A percentile compares a stretch with the other conserved stretches of the same genome.
Evolutionary conservation across 805 yeast species (phyloP).

Genomic region (Candida insectorum): DNA sequence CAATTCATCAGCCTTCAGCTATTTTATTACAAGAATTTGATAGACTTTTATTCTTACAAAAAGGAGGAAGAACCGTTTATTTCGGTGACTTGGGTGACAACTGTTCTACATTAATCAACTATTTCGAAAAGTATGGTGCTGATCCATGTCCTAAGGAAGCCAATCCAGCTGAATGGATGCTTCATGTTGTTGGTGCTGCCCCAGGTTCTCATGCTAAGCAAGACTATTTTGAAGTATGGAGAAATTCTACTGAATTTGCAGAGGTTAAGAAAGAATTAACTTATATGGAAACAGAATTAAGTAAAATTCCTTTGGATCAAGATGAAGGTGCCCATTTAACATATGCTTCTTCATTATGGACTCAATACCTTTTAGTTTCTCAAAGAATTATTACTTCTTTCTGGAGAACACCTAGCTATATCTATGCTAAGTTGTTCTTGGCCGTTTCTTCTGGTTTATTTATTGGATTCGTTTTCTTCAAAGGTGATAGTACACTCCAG

Average conservation of each 20-base stretch:
- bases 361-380: conserved; percentile 29
- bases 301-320: conserved; percentile 19
- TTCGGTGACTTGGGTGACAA: conserved; percentile 76
- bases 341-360: conserved; percentile 27
- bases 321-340: conserved; percentile 23
- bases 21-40: conserved; percentile 73
- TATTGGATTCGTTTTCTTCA: conserved; percentile 69
- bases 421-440: conserved; percentile 58
- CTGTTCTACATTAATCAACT: conserved; percentile 51
- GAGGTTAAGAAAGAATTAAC: conserved; percentile 59
- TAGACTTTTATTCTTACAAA: too few species aligned
- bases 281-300: conserved; percentile 54
- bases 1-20: conserved; percentile 86
- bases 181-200: too few species aligned
- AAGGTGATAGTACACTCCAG: conserved; percentile 54
- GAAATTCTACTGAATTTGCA: too few species aligned
- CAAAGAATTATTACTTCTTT: conserved; percentile 20
- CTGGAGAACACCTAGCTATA: conserved; percentile 61
- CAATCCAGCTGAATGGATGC: too few species aligned
- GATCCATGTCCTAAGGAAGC: too few species aligned
- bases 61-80: conserved; percentile 74
- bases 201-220: too few species aligned
- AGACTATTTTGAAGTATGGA: too few species aligned
- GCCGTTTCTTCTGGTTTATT: conserved; percentile 54
- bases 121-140: too few species aligned